These are phyloP conservation scores for Rhizodiscina lignyota DNA, from an alignment of 495 filamentous ascomycete species.

Conservation along the genomic window DNA sequence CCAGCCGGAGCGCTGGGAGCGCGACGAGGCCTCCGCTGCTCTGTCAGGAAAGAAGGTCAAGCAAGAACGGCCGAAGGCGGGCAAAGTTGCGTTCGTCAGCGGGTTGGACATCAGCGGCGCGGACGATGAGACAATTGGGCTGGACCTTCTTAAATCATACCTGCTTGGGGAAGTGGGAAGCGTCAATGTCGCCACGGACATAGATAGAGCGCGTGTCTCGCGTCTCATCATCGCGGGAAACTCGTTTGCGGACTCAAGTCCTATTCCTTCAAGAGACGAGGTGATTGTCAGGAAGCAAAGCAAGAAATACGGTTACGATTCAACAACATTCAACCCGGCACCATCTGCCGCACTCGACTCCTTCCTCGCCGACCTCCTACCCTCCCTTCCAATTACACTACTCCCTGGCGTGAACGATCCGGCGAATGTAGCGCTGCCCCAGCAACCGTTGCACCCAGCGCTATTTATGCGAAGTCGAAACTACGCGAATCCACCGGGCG, in stretches of 20 bases:
- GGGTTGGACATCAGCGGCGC: constrained; percentile 69
- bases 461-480: constrained; percentile 41
- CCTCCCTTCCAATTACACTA: constrained; percentile 30
- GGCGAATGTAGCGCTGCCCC: constrained; percentile 32
- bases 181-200: constrained; percentile 33
- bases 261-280: constrained; percentile 30
- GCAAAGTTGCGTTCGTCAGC: constrained; percentile 71
- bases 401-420: constrained; percentile 41
- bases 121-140: constrained; percentile 49
- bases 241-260: constrained; percentile 42
- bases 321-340: constrained; percentile 64
- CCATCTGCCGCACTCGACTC: constrained; percentile 71
- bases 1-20: constrained; percentile 64
- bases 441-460: constrained; percentile 23
- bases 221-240: constrained; percentile 86
- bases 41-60: constrained; percentile 25
- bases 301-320: constrained; percentile 94
- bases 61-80: constrained; percentile 19
- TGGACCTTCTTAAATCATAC: constrained; percentile 72
- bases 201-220: constrained; percentile 58
- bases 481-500: constrained; percentile 37
- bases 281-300: constrained; percentile 30
- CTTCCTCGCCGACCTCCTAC: constrained; percentile 61
- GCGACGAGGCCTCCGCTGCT: constrained; percentile 25
- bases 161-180: constrained; percentile 68